A percentile compares a stretch with the other conserved stretches of the same genome.
Evolutionary conservation across 225 moss, liverwort and hornwort species (phyloP).

Genomic region (Rhytidiadelphus loreus): DNA sequence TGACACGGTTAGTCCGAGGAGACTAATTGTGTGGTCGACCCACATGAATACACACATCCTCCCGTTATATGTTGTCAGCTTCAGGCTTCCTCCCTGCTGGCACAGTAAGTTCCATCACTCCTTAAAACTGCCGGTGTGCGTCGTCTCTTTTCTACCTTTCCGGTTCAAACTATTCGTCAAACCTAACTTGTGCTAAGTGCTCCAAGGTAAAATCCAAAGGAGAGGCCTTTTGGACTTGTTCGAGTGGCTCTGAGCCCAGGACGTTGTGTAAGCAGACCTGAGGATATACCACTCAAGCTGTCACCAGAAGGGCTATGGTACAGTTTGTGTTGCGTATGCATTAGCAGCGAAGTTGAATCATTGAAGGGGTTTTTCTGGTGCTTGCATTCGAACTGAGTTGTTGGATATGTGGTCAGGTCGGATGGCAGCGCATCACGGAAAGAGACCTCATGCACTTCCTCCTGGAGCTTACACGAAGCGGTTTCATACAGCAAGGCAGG

Average conservation of each 20-base stretch:
- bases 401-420: conserved; percentile 26
- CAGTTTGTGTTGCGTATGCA: conserved; percentile 31
- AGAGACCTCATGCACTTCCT: not conserved
- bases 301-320: conserved; percentile 33
- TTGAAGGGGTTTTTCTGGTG: not conserved
- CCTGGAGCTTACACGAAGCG: not conserved
- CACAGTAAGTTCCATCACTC: conserved; percentile 33
- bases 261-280: conserved; percentile 34
- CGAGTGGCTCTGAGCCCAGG: conserved; percentile 37
- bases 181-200: conserved; percentile 38
- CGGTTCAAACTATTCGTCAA: not conserved
- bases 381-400: not conserved
- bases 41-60: conserved; percentile 58
- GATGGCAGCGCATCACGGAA: conserved; percentile 23
- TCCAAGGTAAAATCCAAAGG: conserved; percentile 18
- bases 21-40: conserved; percentile 50
- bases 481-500: conserved; percentile 15
- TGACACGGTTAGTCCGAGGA: conserved; percentile 28
- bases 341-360: conserved; percentile 15
- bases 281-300: conserved; percentile 38
- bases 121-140: not conserved
- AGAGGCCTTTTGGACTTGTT: conserved; percentile 31
- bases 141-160: not conserved
- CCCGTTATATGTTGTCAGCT: conserved; percentile 50
- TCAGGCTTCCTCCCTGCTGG: conserved; percentile 44